A percentile compares a stretch with the other conserved stretches of the same genome.
These are phyloP conservation scores for Guillardia theta DNA, from an alignment of 78 protist genomes.

Conservation along the genomic window DNA sequence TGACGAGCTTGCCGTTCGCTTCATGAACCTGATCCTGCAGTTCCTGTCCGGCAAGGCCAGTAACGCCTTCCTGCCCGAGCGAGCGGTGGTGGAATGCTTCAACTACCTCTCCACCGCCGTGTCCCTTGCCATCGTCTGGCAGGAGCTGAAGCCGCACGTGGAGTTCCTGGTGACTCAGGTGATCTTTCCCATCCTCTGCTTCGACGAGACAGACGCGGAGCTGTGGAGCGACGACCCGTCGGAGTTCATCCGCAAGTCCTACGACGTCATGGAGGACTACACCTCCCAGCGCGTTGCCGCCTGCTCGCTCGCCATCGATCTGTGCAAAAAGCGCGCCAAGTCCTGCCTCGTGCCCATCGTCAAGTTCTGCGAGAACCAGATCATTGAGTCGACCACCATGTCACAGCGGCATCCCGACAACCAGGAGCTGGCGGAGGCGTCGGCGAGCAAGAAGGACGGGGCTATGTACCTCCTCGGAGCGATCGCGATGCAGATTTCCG, in stretches of 20 bases:
- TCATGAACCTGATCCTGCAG: not conserved
- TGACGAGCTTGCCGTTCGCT: not conserved
- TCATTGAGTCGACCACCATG: too few relatives aligned
- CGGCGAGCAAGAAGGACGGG: not conserved
- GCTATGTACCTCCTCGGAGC: not conserved
- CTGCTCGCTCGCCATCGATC: not conserved
- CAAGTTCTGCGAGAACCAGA: too few relatives aligned
- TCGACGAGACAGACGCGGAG: not conserved
- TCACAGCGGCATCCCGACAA: too few relatives aligned
- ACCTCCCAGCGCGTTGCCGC: not conserved
- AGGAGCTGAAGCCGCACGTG: not conserved
- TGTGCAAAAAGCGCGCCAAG: not conserved
- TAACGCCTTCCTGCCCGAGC: not conserved
- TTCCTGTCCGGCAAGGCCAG: not conserved
- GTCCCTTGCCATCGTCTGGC: not conserved
- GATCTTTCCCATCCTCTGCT: not conserved
- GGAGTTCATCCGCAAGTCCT: not conserved
- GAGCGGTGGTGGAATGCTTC: not conserved
- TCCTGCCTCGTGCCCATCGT: not conserved
- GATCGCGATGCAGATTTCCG: not conserved
- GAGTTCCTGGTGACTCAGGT: not conserved
- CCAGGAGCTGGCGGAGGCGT: too few relatives aligned
- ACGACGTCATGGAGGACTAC: constrained; percentile 2
- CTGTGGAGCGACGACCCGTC: not conserved
- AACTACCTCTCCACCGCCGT: not conserved